phyloP scores from a whole-genome alignment of 345 rosid species.

The Hibiscus syriacus region DNA sequence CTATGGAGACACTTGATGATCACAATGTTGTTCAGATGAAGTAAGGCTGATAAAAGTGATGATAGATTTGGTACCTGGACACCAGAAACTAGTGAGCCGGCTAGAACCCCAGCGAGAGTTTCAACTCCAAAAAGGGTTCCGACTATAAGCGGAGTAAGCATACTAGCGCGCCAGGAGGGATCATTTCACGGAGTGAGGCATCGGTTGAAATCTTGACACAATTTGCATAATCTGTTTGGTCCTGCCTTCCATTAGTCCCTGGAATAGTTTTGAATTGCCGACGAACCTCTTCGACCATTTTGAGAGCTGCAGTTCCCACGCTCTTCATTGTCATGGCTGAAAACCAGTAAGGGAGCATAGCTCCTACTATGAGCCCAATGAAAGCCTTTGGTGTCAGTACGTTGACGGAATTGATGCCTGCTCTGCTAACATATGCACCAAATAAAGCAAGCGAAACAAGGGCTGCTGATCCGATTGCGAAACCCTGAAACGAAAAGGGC shows the following conservation, averaged over 20 bases:
- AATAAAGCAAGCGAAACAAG: conserved; percentile 61
- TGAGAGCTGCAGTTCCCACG: no score
- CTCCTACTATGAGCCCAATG: conserved; percentile 57
- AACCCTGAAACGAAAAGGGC: conserved; percentile 26
- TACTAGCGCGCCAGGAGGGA: conserved; percentile 64
- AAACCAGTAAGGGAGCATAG: conserved; percentile 72
- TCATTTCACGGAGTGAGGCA: conserved; percentile 55
- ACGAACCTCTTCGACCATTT: conserved; percentile 72
- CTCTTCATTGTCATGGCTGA: conserved; percentile 74
- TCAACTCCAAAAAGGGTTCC: conserved; percentile 61
- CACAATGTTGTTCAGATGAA: neutral
- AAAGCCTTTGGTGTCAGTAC: conserved; percentile 61
- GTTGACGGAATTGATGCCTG: conserved; percentile 46
- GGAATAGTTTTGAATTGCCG: conserved; percentile 65
- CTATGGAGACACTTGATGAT: conserved; percentile 11
- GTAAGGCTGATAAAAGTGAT: neutral
- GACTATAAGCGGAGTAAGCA: conserved; percentile 52
- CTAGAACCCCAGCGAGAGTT: conserved; percentile 47
- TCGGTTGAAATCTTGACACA: conserved; percentile 72
- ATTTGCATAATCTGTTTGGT: conserved; percentile 50
- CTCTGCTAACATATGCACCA: conserved; percentile 62
- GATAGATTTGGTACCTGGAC: conserved; percentile 30
- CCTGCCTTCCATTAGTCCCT: conserved; percentile 56
- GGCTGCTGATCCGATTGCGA: conserved; percentile 67
- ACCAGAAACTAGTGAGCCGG: conserved; percentile 7